These are phyloP conservation scores for Isoetes taiwanensis DNA, from an alignment of 75 land plant genomes.

Conservation along the genomic window DNA sequence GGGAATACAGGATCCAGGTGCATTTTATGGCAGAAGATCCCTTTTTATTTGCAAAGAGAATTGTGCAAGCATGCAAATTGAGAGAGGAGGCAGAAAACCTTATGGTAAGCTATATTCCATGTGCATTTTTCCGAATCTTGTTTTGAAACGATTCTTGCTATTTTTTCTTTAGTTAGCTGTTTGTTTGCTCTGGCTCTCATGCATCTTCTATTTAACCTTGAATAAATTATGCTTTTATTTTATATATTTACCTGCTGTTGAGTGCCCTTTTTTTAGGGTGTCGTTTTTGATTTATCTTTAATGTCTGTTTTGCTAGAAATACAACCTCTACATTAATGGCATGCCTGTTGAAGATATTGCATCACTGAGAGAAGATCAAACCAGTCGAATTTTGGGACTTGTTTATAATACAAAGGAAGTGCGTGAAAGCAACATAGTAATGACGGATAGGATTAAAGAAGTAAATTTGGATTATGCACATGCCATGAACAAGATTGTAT, in stretches of 20 bases:
- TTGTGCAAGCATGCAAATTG: slow-evolving; percentile 11
- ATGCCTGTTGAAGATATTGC: slow-evolving; percentile 29
- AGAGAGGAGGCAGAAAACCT: slow-evolving; percentile 10
- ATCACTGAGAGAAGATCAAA: slow-evolving; percentile 12
- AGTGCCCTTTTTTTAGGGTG: too few species aligned
- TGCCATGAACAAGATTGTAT: slow-evolving; percentile 24
- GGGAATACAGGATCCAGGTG: slow-evolving; percentile 15
- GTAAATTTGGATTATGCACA: slow-evolving; percentile 20
- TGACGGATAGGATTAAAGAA: slow-evolving; percentile 9
- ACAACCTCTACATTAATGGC: slow-evolving; percentile 12
- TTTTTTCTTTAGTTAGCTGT: not conserved
- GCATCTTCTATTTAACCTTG: not conserved
- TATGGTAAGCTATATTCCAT: slow-evolving; percentile 10
- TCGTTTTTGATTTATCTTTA: too few species aligned
- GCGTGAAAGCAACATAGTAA: slow-evolving; percentile 13
- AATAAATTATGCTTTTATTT: too few species aligned
- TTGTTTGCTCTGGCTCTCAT: not conserved
- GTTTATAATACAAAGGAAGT: slow-evolving; percentile 13
- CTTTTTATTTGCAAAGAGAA: slow-evolving; percentile 17
- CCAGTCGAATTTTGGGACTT: slow-evolving; percentile 4
- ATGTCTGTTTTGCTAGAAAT: slow-evolving; percentile 13
- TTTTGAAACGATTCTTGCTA: not conserved
- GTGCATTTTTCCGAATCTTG: not conserved
- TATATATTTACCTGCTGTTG: too few species aligned
- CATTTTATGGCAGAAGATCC: slow-evolving; percentile 26